A percentile compares a stretch with the other conserved stretches of the same genome.
Conservation (phyloP, 495 filamentous ascomycete species). For the Trichoderma erinaceum region DNA sequence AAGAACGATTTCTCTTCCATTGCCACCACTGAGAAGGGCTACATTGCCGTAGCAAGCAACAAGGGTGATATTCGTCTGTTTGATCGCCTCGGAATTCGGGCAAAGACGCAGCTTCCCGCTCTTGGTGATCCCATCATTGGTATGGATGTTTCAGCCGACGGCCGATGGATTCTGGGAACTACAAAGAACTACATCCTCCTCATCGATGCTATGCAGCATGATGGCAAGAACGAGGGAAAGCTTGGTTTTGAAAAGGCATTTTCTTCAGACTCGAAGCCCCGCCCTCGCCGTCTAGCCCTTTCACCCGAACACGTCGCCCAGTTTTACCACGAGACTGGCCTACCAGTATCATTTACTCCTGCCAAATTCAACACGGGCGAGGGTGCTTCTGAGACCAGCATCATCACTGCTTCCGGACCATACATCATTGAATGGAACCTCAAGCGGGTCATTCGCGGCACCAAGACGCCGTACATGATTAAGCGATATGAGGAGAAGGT, state of each 20-base stretch:
- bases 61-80: slow-evolving; percentile 98
- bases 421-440: slow-evolving; percentile 97
- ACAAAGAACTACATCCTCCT: slow-evolving; percentile 93
- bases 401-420: slow-evolving; percentile 94
- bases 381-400: slow-evolving; percentile 73
- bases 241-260: slow-evolving; percentile 95
- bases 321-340: slow-evolving; percentile 90
- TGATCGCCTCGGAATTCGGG: slow-evolving; percentile 92
- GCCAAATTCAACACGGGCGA: slow-evolving; percentile 92
- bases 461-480: slow-evolving; percentile 86
- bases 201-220: slow-evolving; percentile 83
- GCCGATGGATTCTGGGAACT: slow-evolving; percentile 89
- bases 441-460: slow-evolving; percentile 72
- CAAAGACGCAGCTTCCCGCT: slow-evolving; percentile 93
- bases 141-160: slow-evolving; percentile 88
- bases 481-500: slow-evolving; percentile 93
- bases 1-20: slow-evolving; percentile 96
- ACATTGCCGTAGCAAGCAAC: slow-evolving; percentile 92
- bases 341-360: slow-evolving; percentile 76
- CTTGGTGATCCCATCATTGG: slow-evolving; percentile 94
- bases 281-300: slow-evolving; percentile 82
- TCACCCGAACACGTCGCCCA: slow-evolving; percentile 89
- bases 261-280: slow-evolving; percentile 85
- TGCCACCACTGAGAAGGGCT: slow-evolving; percentile 91
- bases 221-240: slow-evolving; percentile 94